Conservation (phyloP, 2,329 filamentous ascomycete genomes). For the Ophiocordyceps sinensis region DNA sequence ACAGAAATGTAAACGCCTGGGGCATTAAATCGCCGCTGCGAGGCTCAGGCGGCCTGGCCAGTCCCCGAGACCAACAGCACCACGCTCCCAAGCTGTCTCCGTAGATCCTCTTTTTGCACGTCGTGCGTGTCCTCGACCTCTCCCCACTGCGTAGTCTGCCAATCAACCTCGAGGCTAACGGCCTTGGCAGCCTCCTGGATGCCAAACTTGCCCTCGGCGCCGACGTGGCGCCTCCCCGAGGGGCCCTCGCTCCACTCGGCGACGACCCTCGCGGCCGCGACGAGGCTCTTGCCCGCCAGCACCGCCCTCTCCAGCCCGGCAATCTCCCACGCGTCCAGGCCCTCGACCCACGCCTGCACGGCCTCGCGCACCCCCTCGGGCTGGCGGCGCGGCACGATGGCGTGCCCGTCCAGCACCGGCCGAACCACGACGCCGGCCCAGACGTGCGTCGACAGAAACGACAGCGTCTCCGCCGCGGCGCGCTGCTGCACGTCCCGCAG, state of each 20-base stretch:
- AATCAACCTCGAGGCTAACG: constrained; percentile 71
- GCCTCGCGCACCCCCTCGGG: constrained; percentile 60
- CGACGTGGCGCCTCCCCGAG: constrained; percentile 28
- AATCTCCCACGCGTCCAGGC: constrained; percentile 64
- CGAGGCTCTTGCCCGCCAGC: constrained; percentile 73
- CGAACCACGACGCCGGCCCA: constrained; percentile 72
- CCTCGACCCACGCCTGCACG: constrained; percentile 62
- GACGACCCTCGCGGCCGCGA: constrained; percentile 62
- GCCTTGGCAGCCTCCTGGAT: constrained; percentile 70
- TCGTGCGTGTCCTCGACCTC: constrained; percentile 98
- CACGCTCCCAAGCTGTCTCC: constrained; percentile 76
- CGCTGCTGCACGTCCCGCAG: constrained; percentile 61
- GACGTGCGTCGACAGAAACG: constrained; percentile 54
- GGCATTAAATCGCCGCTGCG: too few relatives aligned
- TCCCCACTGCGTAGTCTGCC: constrained; percentile 86
- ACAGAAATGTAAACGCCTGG: too few relatives aligned
- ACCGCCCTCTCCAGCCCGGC: constrained; percentile 74
- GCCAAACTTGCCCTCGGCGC: constrained; percentile 40
- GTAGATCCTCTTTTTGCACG: constrained; percentile 81
- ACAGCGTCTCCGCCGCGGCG: constrained; percentile 55
- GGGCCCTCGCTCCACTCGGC: constrained; percentile 78
- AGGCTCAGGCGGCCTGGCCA: constrained; percentile 5
- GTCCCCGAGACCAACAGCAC: constrained; percentile 63
- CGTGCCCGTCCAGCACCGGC: constrained; percentile 66
- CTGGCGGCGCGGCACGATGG: constrained; percentile 65